A percentile compares a stretch with the other conserved stretches of the same genome.
phyloP scores from a whole-genome alignment of 2,329 filamentous ascomycete genomes.

The Xylaria sp. region DNA sequence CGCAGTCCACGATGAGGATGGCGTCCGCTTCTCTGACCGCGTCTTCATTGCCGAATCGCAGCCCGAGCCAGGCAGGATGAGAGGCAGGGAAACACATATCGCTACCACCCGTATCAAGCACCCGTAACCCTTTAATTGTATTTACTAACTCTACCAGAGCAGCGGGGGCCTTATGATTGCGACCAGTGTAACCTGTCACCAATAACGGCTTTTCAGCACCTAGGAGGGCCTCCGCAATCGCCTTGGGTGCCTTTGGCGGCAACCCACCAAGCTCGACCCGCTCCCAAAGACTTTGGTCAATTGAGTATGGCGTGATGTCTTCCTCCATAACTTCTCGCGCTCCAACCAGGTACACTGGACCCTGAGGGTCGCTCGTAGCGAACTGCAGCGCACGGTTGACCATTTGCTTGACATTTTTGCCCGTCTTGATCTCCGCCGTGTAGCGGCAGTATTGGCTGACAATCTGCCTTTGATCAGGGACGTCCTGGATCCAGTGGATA shows the following conservation, averaged over 20 bases:
- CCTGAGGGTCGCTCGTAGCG: constrained; percentile 75
- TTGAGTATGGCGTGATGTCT: constrained; percentile 73
- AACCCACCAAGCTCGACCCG: constrained; percentile 70
- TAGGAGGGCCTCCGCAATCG: constrained; percentile 67
- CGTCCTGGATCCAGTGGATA: constrained; percentile 87
- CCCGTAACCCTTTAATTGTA: constrained; percentile 69
- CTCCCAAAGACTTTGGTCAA: constrained; percentile 74
- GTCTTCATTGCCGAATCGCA: constrained; percentile 76
- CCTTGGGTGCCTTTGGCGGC: constrained; percentile 56
- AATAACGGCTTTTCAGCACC: constrained; percentile 70
- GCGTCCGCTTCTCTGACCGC: constrained; percentile 78
- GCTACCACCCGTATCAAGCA: constrained; percentile 77
- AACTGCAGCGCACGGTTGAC: constrained; percentile 86
- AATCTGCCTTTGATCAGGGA: constrained; percentile 81
- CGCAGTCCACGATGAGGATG: constrained; percentile 85
- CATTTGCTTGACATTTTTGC: constrained; percentile 86
- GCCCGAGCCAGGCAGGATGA: constrained; percentile 70
- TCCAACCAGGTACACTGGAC: constrained; percentile 79
- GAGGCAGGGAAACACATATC: constrained; percentile 82
- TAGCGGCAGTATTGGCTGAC: constrained; percentile 87
- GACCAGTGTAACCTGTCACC: constrained; percentile 73
- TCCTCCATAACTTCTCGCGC: constrained; percentile 86
- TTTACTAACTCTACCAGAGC: constrained; percentile 72
- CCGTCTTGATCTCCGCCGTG: constrained; percentile 80
- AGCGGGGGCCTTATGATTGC: constrained; percentile 67